Percentiles rank a stretch among this genome's conserved stretches.
These are phyloP conservation scores for Penicillium corylophilum DNA, from an alignment of 2,329 filamentous ascomycete genomes.

Conservation along the genomic window DNA sequence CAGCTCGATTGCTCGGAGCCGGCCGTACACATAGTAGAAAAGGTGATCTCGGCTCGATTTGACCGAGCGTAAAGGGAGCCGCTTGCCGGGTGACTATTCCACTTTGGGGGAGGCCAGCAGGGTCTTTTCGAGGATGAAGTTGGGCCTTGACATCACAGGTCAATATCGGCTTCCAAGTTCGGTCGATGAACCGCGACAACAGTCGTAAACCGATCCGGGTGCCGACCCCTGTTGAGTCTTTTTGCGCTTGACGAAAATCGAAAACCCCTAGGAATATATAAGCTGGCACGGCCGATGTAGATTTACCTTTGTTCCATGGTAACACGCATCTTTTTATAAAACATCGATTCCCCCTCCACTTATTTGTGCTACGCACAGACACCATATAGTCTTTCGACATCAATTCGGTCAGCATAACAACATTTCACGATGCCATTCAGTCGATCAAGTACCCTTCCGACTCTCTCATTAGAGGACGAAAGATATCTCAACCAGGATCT, in stretches of 20 bases:
- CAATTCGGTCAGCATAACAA: neutral
- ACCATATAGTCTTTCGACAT: neutral
- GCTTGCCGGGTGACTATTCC: neutral
- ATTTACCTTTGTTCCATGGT: conserved; percentile 8
- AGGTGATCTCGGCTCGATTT: conserved; percentile 22
- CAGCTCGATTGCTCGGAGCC: conserved; percentile 18
- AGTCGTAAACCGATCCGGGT: conserved; percentile 12
- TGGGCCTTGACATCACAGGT: conserved; percentile 18
- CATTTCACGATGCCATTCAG: conserved; percentile 18
- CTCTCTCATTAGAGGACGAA: conserved; percentile 17
- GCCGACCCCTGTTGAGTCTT: conserved; percentile 8
- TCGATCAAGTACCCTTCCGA: conserved; percentile 17
- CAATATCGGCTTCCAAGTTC: conserved; percentile 12
- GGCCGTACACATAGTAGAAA: conserved; percentile 19
- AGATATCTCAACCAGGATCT: conserved; percentile 21
- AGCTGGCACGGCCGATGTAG: conserved; percentile 2
- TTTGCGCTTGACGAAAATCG: conserved; percentile 3
- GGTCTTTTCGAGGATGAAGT: neutral
- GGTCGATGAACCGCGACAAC: conserved; percentile 6
- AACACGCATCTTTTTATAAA: conserved; percentile 7
- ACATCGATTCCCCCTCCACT: neutral
- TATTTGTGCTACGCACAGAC: neutral
- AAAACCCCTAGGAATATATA: conserved; percentile 13
- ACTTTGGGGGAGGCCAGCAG: neutral
- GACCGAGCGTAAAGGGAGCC: conserved; percentile 9